Evolutionary conservation across 1,284 basidiomycete species (phyloP).

Genomic region (Flammula alnicola): DNA sequence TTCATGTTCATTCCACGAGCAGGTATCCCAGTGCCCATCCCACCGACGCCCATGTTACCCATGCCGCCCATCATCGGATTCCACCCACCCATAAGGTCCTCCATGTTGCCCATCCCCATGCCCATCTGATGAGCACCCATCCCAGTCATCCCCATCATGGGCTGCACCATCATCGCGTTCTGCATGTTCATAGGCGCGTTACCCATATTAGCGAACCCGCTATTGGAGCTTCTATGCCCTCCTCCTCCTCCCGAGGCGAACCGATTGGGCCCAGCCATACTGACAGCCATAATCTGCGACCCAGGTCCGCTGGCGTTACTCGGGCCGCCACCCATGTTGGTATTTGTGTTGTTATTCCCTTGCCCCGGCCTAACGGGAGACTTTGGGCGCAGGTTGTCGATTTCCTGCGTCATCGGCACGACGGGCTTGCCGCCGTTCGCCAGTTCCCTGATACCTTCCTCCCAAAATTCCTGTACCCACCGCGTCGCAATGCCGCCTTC

Average conservation of each 20-base stretch:
- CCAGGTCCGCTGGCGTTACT: constrained; percentile 7
- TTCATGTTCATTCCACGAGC: not conserved
- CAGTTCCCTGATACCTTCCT: constrained; percentile 58
- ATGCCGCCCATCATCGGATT: constrained; percentile 38
- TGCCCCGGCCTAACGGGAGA: constrained; percentile 63
- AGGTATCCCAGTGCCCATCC: constrained; percentile 10
- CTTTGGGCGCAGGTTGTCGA: constrained; percentile 87
- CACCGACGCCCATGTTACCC: constrained; percentile 18
- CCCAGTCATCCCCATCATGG: constrained; percentile 22
- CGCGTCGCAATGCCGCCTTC: constrained; percentile 49
- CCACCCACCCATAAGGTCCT: constrained; percentile 40
- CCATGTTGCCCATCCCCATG: constrained; percentile 30
- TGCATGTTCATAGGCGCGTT: constrained; percentile 20
- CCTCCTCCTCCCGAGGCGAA: constrained; percentile 16
- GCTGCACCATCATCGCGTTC: constrained; percentile 50
- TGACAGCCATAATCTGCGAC: constrained; percentile 16
- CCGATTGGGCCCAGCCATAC: constrained; percentile 17
- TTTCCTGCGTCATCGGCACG: constrained; percentile 77
- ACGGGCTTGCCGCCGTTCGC: constrained; percentile 57
- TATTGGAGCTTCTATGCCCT: constrained; percentile 20
- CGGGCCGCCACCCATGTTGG: constrained; percentile 9
- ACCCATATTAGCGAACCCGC: constrained; percentile 20
- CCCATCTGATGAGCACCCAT: constrained; percentile 27
- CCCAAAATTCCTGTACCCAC: constrained; percentile 66
- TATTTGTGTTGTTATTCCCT: constrained; percentile 10